Evolutionary conservation across 202 grass and related monocot genomes (phyloP).

Genomic region (Carex arenaria): DNA sequence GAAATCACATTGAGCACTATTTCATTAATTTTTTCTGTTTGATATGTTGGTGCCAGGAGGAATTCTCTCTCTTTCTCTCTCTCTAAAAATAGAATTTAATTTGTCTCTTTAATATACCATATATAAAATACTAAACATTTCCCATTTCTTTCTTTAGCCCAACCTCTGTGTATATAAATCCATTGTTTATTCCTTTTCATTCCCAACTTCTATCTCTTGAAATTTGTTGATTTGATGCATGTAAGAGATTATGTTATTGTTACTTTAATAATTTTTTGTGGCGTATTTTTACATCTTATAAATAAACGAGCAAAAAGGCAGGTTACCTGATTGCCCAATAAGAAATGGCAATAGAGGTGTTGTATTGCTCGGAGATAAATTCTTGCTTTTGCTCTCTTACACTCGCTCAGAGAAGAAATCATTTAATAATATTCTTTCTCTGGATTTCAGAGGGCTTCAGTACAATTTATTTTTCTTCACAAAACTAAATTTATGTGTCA

Average conservation of each 20-base stretch:
- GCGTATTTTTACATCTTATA: not conserved
- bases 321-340: conserved; percentile 13
- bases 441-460: not conserved
- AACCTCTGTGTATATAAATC: not conserved
- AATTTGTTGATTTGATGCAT: not conserved
- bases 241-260: not conserved
- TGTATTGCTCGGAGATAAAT: conserved; percentile 27
- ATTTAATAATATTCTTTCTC: not conserved
- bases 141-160: not conserved
- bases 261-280: not conserved
- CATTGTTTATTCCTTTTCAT: not conserved
- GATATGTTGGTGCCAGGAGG: too few relatives aligned
- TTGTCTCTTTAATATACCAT: not conserved
- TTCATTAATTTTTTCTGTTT: too few relatives aligned
- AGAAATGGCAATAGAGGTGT: conserved; percentile 23
- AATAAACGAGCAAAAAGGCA: conserved; percentile 25
- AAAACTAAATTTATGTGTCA: not conserved
- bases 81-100: not conserved
- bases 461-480: not conserved
- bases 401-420: conserved; percentile 8
- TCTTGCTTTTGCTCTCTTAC: not conserved
- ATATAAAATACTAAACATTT: not conserved
- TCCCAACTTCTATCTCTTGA: not conserved
- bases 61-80: too few relatives aligned
- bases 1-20: too few relatives aligned